Base-by-base conservation (phyloP, 768 basidiomycete genomes). In the Botryobasidium botryosum region DNA sequence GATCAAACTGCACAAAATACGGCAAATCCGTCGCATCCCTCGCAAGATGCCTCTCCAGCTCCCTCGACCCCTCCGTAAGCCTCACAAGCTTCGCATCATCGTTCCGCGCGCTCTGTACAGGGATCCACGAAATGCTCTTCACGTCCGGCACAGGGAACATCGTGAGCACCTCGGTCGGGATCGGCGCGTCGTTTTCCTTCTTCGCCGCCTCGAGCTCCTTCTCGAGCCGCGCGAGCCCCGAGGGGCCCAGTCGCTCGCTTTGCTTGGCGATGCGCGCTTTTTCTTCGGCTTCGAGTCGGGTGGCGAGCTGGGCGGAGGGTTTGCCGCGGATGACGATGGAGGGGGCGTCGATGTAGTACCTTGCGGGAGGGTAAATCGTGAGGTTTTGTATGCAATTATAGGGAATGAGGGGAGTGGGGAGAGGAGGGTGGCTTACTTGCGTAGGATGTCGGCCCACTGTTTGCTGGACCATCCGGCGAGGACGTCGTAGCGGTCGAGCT, bases 1-100 rank as follows among this genome's bases (percentile, higher is more conserved):
- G 85, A 54, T 94, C 83, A 55, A 86, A 99, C 56, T 94, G 80
- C 7, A 92, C 74, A 57, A 90, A 91, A 64, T 88, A 91, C 5
- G 92, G 76, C 27, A 91, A 57, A 3, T 70, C 57, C 2, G 67
- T 57, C 3, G 78, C 79, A 52, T 94, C 88, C 2, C 63, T 57
- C 43, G 72, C 66, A 21, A 99, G 65, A 55, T 82, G 72, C 47
- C 66, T 65, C 45, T 69, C 65, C 18, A 94, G 65, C 5, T 66
- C 64, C 5, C 63, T 44, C 8, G 8, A 10, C 23, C 27, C 61
- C 28, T 63, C 60, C 35, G 62, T 61, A 3, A 57, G 49, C 3
- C 56, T 50, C 12, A 58, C 44, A 8, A 50, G 48, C 53, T 20
- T 31, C 32, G 1, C 60, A 32, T 76, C 77, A n/a, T 18, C 61